Evolutionary conservation across 2,329 filamentous ascomycete genomes (phyloP), one percentile per base, ranked within the genome.

Genomic region (Blastomyces percursus): DNA sequence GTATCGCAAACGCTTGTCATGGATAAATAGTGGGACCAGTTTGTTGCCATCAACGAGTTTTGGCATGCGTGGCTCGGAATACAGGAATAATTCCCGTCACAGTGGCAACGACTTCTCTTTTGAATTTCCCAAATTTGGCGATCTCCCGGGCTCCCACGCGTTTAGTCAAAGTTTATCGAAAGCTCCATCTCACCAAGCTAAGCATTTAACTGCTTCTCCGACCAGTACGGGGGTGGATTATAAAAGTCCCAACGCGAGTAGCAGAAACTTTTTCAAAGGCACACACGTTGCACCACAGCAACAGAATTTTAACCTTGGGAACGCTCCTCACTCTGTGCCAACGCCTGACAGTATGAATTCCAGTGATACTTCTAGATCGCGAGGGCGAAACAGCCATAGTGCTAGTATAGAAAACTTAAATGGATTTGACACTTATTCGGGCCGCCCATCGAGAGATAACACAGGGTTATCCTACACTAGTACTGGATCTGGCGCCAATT

Each of bases 51-150:
- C 81, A 48, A 73, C 74, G 5, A 67, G 60, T 21, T 54, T 74
- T 60, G 74, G 77, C 30, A 77, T 79, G 64, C 80, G 79, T 16
- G 75, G 75, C 40, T 74, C 74, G 70, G 75, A 78, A 63, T 75
- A 71, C 27, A 76, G 74, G 56, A 75, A 70, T 79, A 82, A 70
- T 78, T 81, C 69, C 74, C 87, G 85, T 67, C 78, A 87, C 21
- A 54, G 89, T 66, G 19, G 50, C 46, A 87, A 89, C 73, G 91
- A 88, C 72, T 97, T 97, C 72, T 87, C 93, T 68, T 97, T 99
- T 69, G 93, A 97, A 68, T 97, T 97, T 67, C 93, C 94, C 67
- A 92, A 89, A 72, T 97, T 99, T 70, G 94, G 94, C 56, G 83
- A 86, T 64, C 82, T 95, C 32, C 82, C 84, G 24, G 79, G 78